These are phyloP conservation scores for Hondaea fermentalgiana DNA, from an alignment of 108 stramenopile species.

Conservation along the genomic window DNA sequence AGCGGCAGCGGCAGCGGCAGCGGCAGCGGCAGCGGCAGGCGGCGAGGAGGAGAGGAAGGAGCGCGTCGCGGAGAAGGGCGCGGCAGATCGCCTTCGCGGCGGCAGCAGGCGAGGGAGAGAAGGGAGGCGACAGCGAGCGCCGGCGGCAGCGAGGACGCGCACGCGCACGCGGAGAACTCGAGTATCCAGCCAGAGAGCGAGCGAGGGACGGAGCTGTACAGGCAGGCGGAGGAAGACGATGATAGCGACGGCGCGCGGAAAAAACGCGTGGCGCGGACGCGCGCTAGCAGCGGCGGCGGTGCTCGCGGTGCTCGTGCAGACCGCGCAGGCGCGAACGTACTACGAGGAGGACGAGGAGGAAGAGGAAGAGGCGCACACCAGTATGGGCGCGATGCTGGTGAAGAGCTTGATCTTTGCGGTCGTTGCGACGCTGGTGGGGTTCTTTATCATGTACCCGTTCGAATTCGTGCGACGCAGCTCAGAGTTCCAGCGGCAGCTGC, in stretches of 20 bases:
- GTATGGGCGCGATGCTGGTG: neutral
- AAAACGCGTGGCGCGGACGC: neutral
- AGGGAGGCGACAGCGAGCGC: too few relatives aligned
- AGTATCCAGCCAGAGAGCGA: neutral
- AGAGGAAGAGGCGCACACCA: neutral
- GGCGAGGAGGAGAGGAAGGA: too few relatives aligned
- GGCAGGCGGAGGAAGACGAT: too few relatives aligned
- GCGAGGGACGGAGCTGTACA: neutral
- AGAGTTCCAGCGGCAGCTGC: neutral
- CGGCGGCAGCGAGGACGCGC: neutral
- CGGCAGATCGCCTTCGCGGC: too few relatives aligned
- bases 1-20: too few relatives aligned
- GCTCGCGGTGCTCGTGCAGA: neutral
- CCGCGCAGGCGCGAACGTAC: neutral
- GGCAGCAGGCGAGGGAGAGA: too few relatives aligned
- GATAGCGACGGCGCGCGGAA: too few relatives aligned
- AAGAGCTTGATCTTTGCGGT: neutral
- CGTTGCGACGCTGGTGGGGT: neutral
- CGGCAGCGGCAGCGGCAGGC: too few relatives aligned
- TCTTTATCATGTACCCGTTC: neutral
- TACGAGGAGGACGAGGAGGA: neutral
- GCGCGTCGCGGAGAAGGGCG: too few relatives aligned
- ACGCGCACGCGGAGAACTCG: neutral
- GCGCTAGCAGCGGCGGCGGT: neutral
- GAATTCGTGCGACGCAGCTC: neutral